These are phyloP conservation scores for Rhizopogon salebrosus DNA, from an alignment of 768 basidiomycete genomes.

Conservation along the genomic window DNA sequence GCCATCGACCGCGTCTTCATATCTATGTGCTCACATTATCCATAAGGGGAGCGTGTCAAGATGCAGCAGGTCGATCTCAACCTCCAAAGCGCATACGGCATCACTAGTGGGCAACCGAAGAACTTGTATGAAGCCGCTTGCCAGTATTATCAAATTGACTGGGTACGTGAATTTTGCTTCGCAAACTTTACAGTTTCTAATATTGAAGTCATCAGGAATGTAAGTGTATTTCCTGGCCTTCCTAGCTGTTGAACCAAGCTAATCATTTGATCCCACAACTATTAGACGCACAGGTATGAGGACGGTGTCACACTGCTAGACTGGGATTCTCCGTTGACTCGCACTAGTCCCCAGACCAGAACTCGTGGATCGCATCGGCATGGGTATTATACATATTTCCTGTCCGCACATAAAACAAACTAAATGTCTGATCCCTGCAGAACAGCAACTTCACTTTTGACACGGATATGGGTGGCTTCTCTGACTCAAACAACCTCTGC, in stretches of 20 bases:
- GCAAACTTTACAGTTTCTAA: not conserved
- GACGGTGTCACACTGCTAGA: not conserved
- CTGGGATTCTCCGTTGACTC: slow-evolving; percentile 28
- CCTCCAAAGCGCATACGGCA: slow-evolving; percentile 47
- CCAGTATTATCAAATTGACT: slow-evolving; percentile 53
- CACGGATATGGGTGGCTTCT: slow-evolving; percentile 51
- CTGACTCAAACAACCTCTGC: slow-evolving; percentile 45
- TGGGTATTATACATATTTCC: slow-evolving; percentile 36
- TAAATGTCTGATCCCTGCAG: slow-evolving; percentile 25
- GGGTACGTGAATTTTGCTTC: slow-evolving; percentile 12
- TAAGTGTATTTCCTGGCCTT: slow-evolving; percentile 9
- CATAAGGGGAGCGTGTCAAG: slow-evolving; percentile 39
- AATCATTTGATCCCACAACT: not conserved
- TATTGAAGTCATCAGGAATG: slow-evolving; percentile 22
- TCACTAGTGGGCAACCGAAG: slow-evolving; percentile 41
- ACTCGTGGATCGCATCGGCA: slow-evolving; percentile 58
- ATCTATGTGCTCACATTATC: not conserved
- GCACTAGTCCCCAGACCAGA: slow-evolving; percentile 57
- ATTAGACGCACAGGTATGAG: slow-evolving; percentile 24
- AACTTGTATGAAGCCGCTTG: slow-evolving; percentile 44
- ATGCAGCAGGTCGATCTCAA: slow-evolving; percentile 48
- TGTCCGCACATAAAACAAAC: not conserved
- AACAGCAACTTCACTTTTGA: slow-evolving; percentile 60
- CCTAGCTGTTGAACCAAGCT: slow-evolving; percentile 3
- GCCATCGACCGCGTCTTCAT: not conserved